phyloP scores from a whole-genome alignment of 192 early-diverging fungal genomes.

The Umbelopsis isabellina region DNA sequence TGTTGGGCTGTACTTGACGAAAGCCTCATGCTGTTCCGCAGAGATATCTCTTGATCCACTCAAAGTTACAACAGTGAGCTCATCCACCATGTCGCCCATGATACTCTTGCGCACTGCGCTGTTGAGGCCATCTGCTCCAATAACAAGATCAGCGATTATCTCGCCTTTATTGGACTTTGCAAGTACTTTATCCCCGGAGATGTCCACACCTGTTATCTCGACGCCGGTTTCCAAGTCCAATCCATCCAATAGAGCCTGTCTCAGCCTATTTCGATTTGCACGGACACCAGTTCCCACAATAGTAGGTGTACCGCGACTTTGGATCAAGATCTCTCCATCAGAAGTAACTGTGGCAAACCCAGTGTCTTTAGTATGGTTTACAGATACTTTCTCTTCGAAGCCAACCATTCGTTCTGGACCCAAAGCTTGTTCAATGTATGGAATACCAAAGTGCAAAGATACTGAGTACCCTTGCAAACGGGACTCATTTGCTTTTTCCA shows the following conservation, averaged over 20 bases:
- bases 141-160: not conserved
- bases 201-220: not conserved
- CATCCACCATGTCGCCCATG: slow-evolving; percentile 1
- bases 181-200: not conserved
- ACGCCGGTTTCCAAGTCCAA: not conserved
- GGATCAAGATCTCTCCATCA: not conserved
- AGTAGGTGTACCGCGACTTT: not conserved
- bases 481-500: not conserved
- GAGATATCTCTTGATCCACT: not conserved
- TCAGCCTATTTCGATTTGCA: slow-evolving; percentile 5
- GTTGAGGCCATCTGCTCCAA: not conserved
- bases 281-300: not conserved
- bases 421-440: not conserved
- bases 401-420: slow-evolving; percentile 1
- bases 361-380: not conserved
- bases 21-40: not conserved
- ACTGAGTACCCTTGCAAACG: slow-evolving; percentile 13
- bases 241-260: not conserved
- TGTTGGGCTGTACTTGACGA: slow-evolving; percentile 13
- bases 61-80: not conserved
- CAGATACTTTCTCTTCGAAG: slow-evolving; percentile 1
- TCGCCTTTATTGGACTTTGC: not conserved
- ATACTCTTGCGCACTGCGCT: not conserved
- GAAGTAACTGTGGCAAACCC: not conserved
- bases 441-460: slow-evolving; percentile 3